phyloP scores from a whole-genome alignment of 1,139 yeast genomes.

The Candida tetrigidarum region DNA sequence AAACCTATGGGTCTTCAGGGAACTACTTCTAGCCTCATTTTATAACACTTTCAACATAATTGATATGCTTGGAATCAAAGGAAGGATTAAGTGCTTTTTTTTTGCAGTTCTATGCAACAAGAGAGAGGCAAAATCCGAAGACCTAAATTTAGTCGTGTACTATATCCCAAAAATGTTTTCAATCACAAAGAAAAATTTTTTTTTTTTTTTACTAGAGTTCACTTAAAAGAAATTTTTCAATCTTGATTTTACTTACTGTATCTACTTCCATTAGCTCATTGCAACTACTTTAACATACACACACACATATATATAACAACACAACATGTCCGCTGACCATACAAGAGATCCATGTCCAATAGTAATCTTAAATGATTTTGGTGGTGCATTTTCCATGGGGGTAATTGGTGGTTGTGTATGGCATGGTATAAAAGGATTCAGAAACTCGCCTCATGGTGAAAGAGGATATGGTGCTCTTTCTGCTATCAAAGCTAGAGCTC shows the following conservation, averaged over 20 bases:
- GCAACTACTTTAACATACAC: no score
- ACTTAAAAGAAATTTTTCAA: constrained; percentile 1
- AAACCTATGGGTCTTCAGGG: neutral
- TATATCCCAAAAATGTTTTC: neutral
- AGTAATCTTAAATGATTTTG: constrained; percentile 94
- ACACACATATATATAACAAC: no score
- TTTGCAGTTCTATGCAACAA: constrained; percentile 3
- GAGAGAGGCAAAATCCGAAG: neutral
- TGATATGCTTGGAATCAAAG: neutral
- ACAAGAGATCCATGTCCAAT: constrained; percentile 99
- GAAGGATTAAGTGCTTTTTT: neutral
- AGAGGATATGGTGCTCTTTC: constrained; percentile 87
- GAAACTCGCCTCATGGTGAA: constrained; percentile 97
- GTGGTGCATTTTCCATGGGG: constrained; percentile 99
- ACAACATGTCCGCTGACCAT: constrained; percentile 86
- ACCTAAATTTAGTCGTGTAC: neutral
- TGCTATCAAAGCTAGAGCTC: constrained; percentile 96
- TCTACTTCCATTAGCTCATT: neutral
- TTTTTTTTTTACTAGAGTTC: neutral
- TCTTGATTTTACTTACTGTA: neutral
- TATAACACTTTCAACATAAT: neutral
- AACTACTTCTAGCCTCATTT: neutral
- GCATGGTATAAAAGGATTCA: constrained; percentile 99
- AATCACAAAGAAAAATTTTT: constrained; percentile 1
- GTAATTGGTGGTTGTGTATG: constrained; percentile 97